These are phyloP conservation scores for Mikania micrantha DNA, from an alignment of 129 eudicot species.

Conservation along the genomic window DNA sequence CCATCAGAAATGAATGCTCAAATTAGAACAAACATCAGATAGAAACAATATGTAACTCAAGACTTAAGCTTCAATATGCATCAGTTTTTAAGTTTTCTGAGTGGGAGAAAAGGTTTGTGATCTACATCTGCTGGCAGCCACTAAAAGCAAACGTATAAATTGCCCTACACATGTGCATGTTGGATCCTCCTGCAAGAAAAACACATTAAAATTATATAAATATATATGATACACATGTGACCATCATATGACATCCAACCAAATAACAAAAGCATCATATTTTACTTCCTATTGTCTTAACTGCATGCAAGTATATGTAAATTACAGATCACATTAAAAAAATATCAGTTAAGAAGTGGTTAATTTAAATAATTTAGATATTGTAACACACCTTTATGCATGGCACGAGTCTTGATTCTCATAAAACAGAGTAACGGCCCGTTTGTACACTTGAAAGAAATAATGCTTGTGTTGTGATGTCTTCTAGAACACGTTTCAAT, in stretches of 20 bases:
- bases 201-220: conserved; percentile 27
- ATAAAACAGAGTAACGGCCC: conserved; percentile 61
- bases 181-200: conserved; percentile 39
- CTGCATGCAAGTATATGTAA: conserved; percentile 12
- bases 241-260: conserved; percentile 16
- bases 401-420: conserved; percentile 10
- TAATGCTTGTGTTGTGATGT: conserved; percentile 65
- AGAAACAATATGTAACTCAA: conserved; percentile 23
- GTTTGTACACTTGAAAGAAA: conserved; percentile 63
- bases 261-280: conserved; percentile 7
- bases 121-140: conserved; percentile 27
- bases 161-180: conserved; percentile 25
- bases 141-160: conserved; percentile 24
- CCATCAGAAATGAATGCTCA: conserved; percentile 37
- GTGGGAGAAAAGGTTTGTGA: conserved; percentile 5
- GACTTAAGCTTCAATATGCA: conserved; percentile 16
- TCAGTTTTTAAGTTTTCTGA: conserved; percentile 13
- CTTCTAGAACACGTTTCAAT: conserved; percentile 69
- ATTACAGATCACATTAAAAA: not conserved
- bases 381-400: conserved; percentile 18
- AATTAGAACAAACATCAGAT: conserved; percentile 30
- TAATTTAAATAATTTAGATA: not conserved
- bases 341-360: not conserved
- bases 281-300: conserved; percentile 12
- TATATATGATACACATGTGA: conserved; percentile 9